A percentile compares a stretch with the other conserved stretches of the same genome.
These are phyloP conservation scores for Boletellus deceptivus DNA, from an alignment of 1,284 basidiomycete species.

Conservation along the genomic window DNA sequence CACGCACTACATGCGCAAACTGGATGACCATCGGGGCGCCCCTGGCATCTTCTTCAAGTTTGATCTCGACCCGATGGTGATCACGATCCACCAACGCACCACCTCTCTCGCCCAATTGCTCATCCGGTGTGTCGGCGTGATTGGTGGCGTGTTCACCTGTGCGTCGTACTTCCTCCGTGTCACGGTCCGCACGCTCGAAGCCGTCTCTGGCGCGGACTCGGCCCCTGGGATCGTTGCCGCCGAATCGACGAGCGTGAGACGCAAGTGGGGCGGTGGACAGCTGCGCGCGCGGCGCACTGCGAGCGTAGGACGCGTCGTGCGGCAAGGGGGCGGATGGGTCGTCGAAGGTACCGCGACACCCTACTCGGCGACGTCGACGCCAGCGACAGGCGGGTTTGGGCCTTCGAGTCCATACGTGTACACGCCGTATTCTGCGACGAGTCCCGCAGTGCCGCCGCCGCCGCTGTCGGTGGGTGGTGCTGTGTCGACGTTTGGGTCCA, in stretches of 20 bases:
- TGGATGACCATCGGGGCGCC: slow-evolving; percentile 76
- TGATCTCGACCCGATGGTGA: slow-evolving; percentile 87
- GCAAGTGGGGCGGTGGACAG: slow-evolving; percentile 46
- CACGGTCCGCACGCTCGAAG: slow-evolving; percentile 61
- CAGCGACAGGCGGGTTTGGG: slow-evolving; percentile 34
- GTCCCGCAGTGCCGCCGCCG: slow-evolving; percentile 5
- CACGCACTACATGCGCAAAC: slow-evolving; percentile 82
- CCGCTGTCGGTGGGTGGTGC: neutral
- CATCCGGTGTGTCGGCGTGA: slow-evolving; percentile 76
- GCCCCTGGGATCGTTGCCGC: slow-evolving; percentile 59
- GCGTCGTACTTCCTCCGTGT: slow-evolving; percentile 74
- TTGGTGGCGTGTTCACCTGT: slow-evolving; percentile 82
- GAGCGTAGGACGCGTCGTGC: slow-evolving; percentile 27
- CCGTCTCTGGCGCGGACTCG: slow-evolving; percentile 62
- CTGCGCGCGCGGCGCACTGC: slow-evolving; percentile 41
- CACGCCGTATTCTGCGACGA: slow-evolving; percentile 30
- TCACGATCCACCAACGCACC: slow-evolving; percentile 86
- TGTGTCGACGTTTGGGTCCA: neutral
- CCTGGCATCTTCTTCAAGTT: slow-evolving; percentile 98
- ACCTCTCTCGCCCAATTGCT: slow-evolving; percentile 79
- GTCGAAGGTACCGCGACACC: slow-evolving; percentile 36
- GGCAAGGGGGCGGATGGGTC: slow-evolving; percentile 45
- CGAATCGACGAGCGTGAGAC: slow-evolving; percentile 52
- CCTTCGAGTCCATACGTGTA: slow-evolving; percentile 35
- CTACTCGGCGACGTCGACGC: slow-evolving; percentile 29